phyloP scores from a whole-genome alignment of 139 green algal genomes.

The Eudorina sp. region DNA sequence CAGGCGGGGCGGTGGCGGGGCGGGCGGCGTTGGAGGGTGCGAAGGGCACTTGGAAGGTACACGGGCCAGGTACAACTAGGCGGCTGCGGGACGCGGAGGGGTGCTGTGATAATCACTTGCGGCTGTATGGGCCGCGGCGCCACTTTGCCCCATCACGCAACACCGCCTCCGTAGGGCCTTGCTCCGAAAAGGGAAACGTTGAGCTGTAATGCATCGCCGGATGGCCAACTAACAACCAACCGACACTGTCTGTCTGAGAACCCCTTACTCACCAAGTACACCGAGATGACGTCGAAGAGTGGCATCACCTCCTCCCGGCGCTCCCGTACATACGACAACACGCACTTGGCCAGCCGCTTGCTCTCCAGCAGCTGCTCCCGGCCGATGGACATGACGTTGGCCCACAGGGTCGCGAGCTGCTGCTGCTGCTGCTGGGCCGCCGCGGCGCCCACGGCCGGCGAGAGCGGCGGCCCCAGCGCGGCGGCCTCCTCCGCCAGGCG shows the following conservation, averaged over 20 bases:
- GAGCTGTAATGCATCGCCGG: too few species aligned
- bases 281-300: slow-evolving; percentile 90
- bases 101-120: too few species aligned
- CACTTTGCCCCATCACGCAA: too few species aligned
- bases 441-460: background rate
- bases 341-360: slow-evolving; percentile 86
- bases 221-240: too few species aligned
- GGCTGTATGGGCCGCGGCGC: too few species aligned
- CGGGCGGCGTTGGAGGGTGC: too few species aligned
- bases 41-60: too few species aligned
- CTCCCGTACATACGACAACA: slow-evolving; percentile 81
- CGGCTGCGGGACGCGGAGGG: too few species aligned
- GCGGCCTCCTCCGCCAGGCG: slow-evolving; percentile 54
- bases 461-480: slow-evolving; percentile 41
- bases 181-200: too few species aligned
- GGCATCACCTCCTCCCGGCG: slow-evolving; percentile 74
- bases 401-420: background rate
- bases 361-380: slow-evolving; percentile 81
- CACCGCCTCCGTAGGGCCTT: too few species aligned
- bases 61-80: too few species aligned
- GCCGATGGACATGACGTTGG: background rate
- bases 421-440: slow-evolving; percentile 11
- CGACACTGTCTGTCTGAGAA: too few species aligned
- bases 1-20: background rate
- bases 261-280: slow-evolving; percentile 65